Percentiles rank a stretch among this genome's conserved stretches.
These are phyloP conservation scores for Hortiboletus flavorubellus DNA, from an alignment of 768 basidiomycete genomes.

Conservation along the genomic window DNA sequence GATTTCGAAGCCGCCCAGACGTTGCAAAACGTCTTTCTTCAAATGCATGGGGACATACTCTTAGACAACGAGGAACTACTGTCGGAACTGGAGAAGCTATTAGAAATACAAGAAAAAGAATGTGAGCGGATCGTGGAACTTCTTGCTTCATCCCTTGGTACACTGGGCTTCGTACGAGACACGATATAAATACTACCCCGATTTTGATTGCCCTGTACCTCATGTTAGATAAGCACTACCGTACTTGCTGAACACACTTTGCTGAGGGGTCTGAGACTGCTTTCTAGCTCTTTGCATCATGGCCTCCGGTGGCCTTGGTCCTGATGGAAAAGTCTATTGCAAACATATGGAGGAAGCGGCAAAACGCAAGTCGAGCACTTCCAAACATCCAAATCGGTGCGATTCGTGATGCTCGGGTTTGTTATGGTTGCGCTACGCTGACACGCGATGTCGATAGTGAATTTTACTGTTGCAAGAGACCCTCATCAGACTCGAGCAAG, in stretches of 20 bases:
- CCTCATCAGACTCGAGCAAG: slow-evolving; percentile 2
- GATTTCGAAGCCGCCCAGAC: slow-evolving; percentile 97
- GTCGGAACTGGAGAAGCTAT: slow-evolving; percentile 52
- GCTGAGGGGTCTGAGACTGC: not conserved
- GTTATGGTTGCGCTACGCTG: not conserved
- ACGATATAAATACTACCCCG: slow-evolving; percentile 37
- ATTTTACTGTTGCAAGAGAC: slow-evolving; percentile 41
- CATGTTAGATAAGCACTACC: slow-evolving; percentile 22
- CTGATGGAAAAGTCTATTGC: slow-evolving; percentile 38
- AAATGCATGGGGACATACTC: slow-evolving; percentile 79
- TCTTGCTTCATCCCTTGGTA: slow-evolving; percentile 70
- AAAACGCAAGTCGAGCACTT: slow-evolving; percentile 33
- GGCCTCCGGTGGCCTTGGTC: slow-evolving; percentile 19
- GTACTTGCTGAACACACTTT: not conserved
- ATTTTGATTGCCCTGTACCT: not conserved
- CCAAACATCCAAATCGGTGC: slow-evolving; percentile 38
- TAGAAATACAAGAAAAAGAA: slow-evolving; percentile 69
- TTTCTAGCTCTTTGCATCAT: slow-evolving; percentile 6
- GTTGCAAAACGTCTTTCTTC: slow-evolving; percentile 78
- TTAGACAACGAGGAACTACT: slow-evolving; percentile 66
- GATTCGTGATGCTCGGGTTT: slow-evolving; percentile 6
- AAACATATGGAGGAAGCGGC: slow-evolving; percentile 33
- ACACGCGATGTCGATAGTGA: slow-evolving; percentile 21
- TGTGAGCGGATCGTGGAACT: slow-evolving; percentile 74
- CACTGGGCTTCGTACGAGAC: slow-evolving; percentile 72